Conservation (phyloP, 768 basidiomycete species). For the Peribolospora kevripleyi region DNA sequence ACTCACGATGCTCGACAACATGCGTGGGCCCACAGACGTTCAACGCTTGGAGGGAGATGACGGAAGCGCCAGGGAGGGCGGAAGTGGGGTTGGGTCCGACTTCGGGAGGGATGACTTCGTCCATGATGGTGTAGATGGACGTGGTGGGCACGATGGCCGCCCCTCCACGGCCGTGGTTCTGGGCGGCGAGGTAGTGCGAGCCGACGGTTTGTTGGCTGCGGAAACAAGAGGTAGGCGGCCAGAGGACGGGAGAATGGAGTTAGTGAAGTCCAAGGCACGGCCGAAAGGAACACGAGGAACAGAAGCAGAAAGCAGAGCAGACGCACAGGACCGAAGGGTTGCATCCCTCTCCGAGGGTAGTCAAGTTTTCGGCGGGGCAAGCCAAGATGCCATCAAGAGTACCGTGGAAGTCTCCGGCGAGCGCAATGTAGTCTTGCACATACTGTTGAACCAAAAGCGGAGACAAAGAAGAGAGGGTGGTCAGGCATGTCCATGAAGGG, state of each 20-base stretch:
- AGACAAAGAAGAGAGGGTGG: slow-evolving; percentile 5
- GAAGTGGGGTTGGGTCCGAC: slow-evolving; percentile 7
- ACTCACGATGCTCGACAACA: slow-evolving; percentile 8
- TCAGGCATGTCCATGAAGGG: not conserved
- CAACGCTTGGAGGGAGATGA: slow-evolving; percentile 6
- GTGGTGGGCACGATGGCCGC: slow-evolving; percentile 14
- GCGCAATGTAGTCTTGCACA: slow-evolving; percentile 7
- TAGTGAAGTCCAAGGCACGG: not conserved
- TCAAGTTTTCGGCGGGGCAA: slow-evolving; percentile 4
- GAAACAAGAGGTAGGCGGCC: not conserved
- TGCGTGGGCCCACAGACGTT: slow-evolving; percentile 8
- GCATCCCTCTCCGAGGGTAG: slow-evolving; percentile 9
- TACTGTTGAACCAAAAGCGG: no score
- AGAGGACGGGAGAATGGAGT: not conserved
- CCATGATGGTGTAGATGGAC: slow-evolving; percentile 11
- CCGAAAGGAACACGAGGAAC: not conserved
- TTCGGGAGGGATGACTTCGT: slow-evolving; percentile 16
- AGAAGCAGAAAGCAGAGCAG: no score
- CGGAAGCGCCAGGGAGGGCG: slow-evolving; percentile 7
- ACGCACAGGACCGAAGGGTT: slow-evolving; percentile 1
- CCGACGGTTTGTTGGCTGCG: slow-evolving; percentile 13
- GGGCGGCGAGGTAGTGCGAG: slow-evolving; percentile 13
- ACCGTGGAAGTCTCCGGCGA: slow-evolving; percentile 15
- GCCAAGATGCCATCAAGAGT: slow-evolving; percentile 9
- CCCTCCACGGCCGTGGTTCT: slow-evolving; percentile 9